Percentiles rank a stretch among this genome's conserved stretches.
phyloP scores from a whole-genome alignment of 495 filamentous ascomycete genomes.

The Sporormia fimetaria region DNA sequence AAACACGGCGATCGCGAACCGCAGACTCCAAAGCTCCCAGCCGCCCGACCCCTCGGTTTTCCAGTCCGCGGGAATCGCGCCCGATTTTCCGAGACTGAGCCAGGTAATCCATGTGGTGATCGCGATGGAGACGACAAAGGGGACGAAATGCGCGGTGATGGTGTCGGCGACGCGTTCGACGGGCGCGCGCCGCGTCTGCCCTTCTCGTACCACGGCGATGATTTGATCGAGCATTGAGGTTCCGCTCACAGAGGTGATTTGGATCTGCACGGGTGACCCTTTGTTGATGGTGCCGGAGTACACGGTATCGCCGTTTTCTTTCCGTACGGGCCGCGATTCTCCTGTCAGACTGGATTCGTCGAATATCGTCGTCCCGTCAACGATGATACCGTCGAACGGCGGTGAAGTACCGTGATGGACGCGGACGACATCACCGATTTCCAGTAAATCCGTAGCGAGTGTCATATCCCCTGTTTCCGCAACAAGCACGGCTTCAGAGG shows the following conservation, averaged over 20 bases:
- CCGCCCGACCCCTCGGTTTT: slow-evolving; percentile 56
- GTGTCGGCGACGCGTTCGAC: slow-evolving; percentile 77
- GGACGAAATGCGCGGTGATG: slow-evolving; percentile 82
- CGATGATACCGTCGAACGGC: slow-evolving; percentile 66
- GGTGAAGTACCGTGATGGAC: slow-evolving; percentile 73
- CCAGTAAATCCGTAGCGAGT: slow-evolving; percentile 61
- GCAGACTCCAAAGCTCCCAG: slow-evolving; percentile 77
- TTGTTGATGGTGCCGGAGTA: slow-evolving; percentile 83
- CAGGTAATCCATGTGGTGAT: slow-evolving; percentile 76
- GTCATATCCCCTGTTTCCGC: slow-evolving; percentile 29
- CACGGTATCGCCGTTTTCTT: slow-evolving; percentile 57
- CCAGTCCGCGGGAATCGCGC: slow-evolving; percentile 53
- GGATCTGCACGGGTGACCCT: slow-evolving; percentile 54
- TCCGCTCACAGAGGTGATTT: slow-evolving; percentile 58
- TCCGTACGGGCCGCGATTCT: slow-evolving; percentile 68
- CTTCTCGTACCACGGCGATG: slow-evolving; percentile 79
- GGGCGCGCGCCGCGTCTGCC: slow-evolving; percentile 76
- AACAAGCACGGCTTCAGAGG: slow-evolving; percentile 65
- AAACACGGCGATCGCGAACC: slow-evolving; percentile 91
- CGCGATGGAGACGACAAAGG: slow-evolving; percentile 68
- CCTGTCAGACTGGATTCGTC: slow-evolving; percentile 88
- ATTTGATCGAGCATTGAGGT: slow-evolving; percentile 88
- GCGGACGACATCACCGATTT: slow-evolving; percentile 68
- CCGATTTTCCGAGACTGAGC: slow-evolving; percentile 63
- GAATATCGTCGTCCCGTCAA: slow-evolving; percentile 56